Percentiles rank a stretch among this genome's conserved stretches.
phyloP scores from a whole-genome alignment of 352 stramenopile species.

The Pythium aphanidermatum region DNA sequence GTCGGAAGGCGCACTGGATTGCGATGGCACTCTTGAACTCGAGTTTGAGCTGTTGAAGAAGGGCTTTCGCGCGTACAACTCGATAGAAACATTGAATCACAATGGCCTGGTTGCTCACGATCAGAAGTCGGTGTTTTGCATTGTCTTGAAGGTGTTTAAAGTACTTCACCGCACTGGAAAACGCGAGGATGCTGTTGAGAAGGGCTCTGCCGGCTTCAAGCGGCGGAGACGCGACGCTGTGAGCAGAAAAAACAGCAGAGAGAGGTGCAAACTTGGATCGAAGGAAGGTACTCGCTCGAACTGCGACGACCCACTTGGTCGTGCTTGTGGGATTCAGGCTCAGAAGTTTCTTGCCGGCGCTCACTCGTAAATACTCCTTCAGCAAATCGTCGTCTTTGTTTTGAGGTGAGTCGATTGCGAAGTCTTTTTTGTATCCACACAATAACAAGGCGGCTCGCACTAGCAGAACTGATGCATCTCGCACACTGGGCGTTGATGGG shows the following conservation, averaged over 20 bases:
- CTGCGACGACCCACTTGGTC: constrained; percentile 16
- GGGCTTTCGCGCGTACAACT: constrained; percentile 15
- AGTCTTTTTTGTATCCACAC: constrained; percentile 34
- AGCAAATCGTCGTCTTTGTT: constrained; percentile 24
- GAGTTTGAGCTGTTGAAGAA: constrained; percentile 22
- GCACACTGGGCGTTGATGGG: not conserved
- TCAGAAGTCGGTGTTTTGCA: constrained; percentile 18
- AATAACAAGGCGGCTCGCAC: constrained; percentile 26
- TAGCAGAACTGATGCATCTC: constrained; percentile 12
- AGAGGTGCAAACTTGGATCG: constrained; percentile 5
- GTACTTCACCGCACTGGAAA: constrained; percentile 41
- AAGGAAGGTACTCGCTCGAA: constrained; percentile 15
- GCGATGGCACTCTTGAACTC: constrained; percentile 29
- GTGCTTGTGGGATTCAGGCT: constrained; percentile 25
- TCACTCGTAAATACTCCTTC: constrained; percentile 35
- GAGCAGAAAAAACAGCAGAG: not conserved
- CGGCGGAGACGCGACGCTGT: not conserved
- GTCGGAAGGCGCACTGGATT: constrained; percentile 67
- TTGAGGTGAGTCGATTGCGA: constrained; percentile 8
- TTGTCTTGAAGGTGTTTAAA: constrained; percentile 43
- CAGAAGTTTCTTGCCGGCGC: constrained; percentile 24
- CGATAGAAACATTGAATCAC: constrained; percentile 47
- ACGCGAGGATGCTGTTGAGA: constrained; percentile 11
- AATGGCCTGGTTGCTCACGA: constrained; percentile 20
- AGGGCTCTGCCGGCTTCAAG: constrained; percentile 7